Evolutionary conservation across 176 grass and related monocot species (phyloP), one percentile per base, ranked within the genome.

Genomic region (Raddia distichophylla): DNA sequence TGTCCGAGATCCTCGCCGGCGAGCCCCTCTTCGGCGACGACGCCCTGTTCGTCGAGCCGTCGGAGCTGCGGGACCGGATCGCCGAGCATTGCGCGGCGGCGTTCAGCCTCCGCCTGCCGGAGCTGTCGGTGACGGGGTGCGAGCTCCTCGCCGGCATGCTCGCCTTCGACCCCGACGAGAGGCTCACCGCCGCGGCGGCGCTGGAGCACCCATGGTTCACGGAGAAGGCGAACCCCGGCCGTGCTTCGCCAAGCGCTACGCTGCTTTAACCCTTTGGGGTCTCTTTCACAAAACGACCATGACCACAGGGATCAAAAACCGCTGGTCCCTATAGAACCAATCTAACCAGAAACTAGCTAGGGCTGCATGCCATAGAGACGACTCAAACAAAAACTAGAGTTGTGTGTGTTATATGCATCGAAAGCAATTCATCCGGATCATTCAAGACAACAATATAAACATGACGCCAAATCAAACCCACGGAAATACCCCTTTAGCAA

Each of bases 401-500:
- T 79, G 46, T 88, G 27, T 83, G 55, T 44, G 76, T 68, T 83
- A 72, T 71, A 88, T 76, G 80, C 54, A 78, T 17, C 6, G 14
- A 63, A 88, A 84, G 34, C 20, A 88, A 83, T 78, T 2, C 1
- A 83, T 35, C 15, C 0, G 8, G 49, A 80, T 59, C 66, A 54
- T 89, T 89, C 14, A 57, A 85, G 63, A 85, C 17, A 35, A 79
- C 27, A 78, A n/a, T n/a, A n/a, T n/a, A n/a, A n/a, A n/a, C n/a
- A n/a, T n/a, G n/a, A n/a, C n/a, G n/a, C n/a, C n/a, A n/a, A n/a
- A n/a, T n/a, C n/a, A n/a, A n/a, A n/a, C n/a, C n/a, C n/a, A n/a
- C n/a, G n/a, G n/a, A n/a, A n/a, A n/a, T n/a, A n/a, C n/a, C n/a
- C n/a, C n/a, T n/a, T n/a, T n/a, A n/a, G n/a, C n/a, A n/a, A n/a